Evolutionary conservation across 2,329 filamentous ascomycete genomes (phyloP).

Genomic region (Fusarium decemcellulare): DNA sequence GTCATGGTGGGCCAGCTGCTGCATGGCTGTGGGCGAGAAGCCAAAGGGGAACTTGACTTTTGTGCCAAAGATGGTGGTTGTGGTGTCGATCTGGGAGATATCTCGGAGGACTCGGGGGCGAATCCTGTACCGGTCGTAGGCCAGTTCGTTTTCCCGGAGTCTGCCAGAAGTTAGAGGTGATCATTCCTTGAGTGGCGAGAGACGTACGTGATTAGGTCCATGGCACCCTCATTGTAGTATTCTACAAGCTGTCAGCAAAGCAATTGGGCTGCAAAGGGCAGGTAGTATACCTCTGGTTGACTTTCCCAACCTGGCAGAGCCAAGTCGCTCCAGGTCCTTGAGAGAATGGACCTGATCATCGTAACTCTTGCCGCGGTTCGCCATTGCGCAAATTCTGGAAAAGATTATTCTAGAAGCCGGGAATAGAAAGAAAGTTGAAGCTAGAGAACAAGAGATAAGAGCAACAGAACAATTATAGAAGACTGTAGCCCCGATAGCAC

Average conservation of each 20-base stretch:
- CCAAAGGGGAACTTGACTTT: conserved; percentile 31
- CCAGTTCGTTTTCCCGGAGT: conserved; percentile 21
- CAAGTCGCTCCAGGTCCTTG: conserved; percentile 23
- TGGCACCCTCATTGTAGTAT: conserved; percentile 5
- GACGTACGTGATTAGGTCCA: conserved; percentile 1
- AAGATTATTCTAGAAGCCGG: not conserved
- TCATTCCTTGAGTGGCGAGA: not conserved
- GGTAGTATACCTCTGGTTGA: not conserved
- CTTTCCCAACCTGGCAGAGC: conserved; percentile 9
- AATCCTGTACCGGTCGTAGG: conserved; percentile 32
- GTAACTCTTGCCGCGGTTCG: conserved; percentile 19
- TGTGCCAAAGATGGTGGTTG: conserved; percentile 22
- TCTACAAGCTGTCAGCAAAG: not conserved
- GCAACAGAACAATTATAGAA: not conserved
- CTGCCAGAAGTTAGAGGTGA: not conserved
- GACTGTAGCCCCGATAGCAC: too few species aligned
- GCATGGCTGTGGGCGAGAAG: conserved; percentile 31
- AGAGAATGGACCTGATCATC: conserved; percentile 16
- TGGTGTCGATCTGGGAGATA: conserved; percentile 24
- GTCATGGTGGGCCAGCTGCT: conserved; percentile 26
- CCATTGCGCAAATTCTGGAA: conserved; percentile 1
- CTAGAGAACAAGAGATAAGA: not conserved
- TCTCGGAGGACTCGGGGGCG: conserved; percentile 26
- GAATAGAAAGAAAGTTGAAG: not conserved
- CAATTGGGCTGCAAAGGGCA: not conserved